Evolutionary conservation across 768 basidiomycete species (phyloP), one percentile per base, ranked within the genome.

Genomic region (Leucosporidium creatinivorum): DNA sequence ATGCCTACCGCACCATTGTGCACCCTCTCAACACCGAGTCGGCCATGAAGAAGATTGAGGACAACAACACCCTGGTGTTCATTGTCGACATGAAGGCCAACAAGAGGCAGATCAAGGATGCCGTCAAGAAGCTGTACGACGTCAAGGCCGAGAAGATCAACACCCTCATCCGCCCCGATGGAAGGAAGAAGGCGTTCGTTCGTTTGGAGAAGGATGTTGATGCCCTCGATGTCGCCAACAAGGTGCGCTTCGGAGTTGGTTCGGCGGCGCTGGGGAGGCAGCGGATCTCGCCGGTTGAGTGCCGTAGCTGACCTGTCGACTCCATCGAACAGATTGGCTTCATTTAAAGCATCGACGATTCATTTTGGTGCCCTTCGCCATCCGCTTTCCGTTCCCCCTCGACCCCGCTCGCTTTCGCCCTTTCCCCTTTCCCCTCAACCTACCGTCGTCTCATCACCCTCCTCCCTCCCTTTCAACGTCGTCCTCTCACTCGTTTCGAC

Each of bases 21-120:
- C 89, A 74, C 72, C 72, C 81, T 26, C 73, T 81, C 69, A 75
- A 75, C 69, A 77, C 76, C 58, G 93, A 98, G 80, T 88, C 86
- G 18, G 93, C 94, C 70, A 97, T 98, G 94, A 94, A 97, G 86
- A 96, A 99, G 86, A 99, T 99, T 66, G 94, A 99, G 84, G 94
- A 97, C 80, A 87, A 97, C 84, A 98, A 99, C 81, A 99, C 96
- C 39, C 85, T 98, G 66, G 96, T 99, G 68, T 99, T 98, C 84
- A 87, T 98, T 69, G 93, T 96, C 62, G 93, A 97, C 80, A 77
- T 97, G 80, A 87, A 86, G 79, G 82, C 91, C 74, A 99, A 96
- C 86, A 99, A 99, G 85, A 86, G 92, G 57, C 92, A 99, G 81
- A 98, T 98, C 83, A 94, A 93, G 86, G 91, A 97, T 76, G 96